Evolutionary conservation across 352 stramenopile species (phyloP), one percentile per base, ranked within the genome.

Genomic region (Elongisporangium prolatum): DNA sequence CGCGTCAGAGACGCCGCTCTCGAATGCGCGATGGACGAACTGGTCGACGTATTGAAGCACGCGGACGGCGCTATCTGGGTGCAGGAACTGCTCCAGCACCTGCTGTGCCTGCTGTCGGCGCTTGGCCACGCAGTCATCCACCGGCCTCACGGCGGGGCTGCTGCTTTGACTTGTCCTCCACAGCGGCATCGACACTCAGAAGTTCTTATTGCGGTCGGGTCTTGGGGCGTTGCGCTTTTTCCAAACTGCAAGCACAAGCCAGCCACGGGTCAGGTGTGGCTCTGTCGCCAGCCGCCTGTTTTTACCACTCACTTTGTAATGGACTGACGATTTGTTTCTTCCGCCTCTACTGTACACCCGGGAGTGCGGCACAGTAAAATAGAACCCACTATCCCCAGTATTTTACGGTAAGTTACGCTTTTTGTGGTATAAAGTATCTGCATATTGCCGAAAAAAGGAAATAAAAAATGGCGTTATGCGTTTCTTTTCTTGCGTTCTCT

Each of bases 1-100:
- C 8, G 64, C 54, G 54, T 72, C 28, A 40, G 8, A 0, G 57
- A 62, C 11, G 37, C 57, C 2, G 49, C 49, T 8, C 48, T 51
- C 2, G 51, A 59, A 8, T 24, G 58, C 20, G 58, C 48, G 2
- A 52, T 49, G 9, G 58, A 52, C 20, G 50, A 64, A 44, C 52
- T n/a, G 8, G 37, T 49, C 21, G 57, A 58, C 7, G 57, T 49
- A 3, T 48, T 50, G 8, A 38, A 47, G 5, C 37, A 59, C 34
- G 34, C 14, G 9, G 50, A 40, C 2, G 56, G 24, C 21, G 56
- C 16, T 18, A 47, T 17, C 25, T 24, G 17, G 57, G 57, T 7
- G 49, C 24, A 16, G 50, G 51, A n/a, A 24, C 37, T 40, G 28
- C 48, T 11, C 20, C 17, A 25, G 5, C 28, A 22, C 37, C 6